phyloP scores from a whole-genome alignment of 108 stramenopile species.

The Aureococcus anophagefferens region DNA sequence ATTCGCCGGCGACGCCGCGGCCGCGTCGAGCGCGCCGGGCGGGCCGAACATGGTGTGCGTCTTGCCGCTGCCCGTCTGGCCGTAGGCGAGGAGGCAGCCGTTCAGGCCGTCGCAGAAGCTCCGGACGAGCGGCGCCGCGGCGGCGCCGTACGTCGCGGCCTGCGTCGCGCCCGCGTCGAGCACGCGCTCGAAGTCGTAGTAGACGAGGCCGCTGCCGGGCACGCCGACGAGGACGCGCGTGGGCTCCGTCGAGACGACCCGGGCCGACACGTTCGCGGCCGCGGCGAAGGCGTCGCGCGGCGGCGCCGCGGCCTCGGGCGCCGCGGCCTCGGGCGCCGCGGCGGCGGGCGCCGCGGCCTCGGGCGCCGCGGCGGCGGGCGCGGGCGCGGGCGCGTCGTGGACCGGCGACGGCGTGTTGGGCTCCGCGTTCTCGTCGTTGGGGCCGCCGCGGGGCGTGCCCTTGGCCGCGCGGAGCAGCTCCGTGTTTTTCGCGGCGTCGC shows the following conservation, averaged over 20 bases:
- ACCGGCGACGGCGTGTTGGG: background rate
- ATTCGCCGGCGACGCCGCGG: background rate
- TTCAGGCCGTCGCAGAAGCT: slow-evolving; percentile 55
- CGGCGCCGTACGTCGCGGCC: slow-evolving; percentile 3
- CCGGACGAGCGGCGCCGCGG: slow-evolving; percentile 19
- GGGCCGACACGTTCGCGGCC: slow-evolving; percentile 21
- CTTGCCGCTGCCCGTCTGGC: slow-evolving; percentile 61
- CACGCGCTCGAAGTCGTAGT: slow-evolving; percentile 53
- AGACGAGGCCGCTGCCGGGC: slow-evolving; percentile 40
- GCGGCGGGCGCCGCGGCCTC: background rate
- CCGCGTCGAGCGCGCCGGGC: background rate
- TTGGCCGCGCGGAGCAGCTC: background rate
- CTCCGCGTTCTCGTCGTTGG: background rate
- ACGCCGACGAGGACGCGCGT: slow-evolving; percentile 44
- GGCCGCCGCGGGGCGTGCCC: background rate
- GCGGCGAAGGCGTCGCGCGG: background rate
- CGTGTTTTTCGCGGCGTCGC: background rate
- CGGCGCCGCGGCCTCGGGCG: background rate
- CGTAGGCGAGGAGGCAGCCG: slow-evolving; percentile 56
- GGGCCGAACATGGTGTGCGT: slow-evolving; percentile 62
- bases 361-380: background rate
- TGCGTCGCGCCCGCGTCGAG: slow-evolving; percentile 28
- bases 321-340: background rate
- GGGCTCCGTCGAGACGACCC: slow-evolving; percentile 25
- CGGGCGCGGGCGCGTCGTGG: background rate